Conservation (phyloP, 2,329 filamentous ascomycete genomes). For the Penicillium sp. region DNA sequence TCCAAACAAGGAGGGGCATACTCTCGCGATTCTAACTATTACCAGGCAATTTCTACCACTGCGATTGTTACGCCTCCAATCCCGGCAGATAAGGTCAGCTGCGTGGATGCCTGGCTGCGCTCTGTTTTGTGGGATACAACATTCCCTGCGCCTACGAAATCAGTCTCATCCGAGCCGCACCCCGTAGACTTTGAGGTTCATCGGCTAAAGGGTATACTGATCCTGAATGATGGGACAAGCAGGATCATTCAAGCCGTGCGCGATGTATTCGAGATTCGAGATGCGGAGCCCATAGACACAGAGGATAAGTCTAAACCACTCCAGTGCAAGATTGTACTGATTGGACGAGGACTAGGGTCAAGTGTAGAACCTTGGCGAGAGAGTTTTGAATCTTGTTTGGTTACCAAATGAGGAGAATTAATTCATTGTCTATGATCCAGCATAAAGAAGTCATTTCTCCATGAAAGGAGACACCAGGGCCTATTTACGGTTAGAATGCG, state of each 20-base stretch:
- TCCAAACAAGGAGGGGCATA: not conserved
- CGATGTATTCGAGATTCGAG: slow-evolving; percentile 89
- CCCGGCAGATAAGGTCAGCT: slow-evolving; percentile 55
- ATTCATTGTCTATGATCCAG: not conserved
- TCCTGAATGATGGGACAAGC: slow-evolving; percentile 61
- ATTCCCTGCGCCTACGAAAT: slow-evolving; percentile 25
- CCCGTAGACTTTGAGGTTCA: slow-evolving; percentile 71
- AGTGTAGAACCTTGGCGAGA: slow-evolving; percentile 34
- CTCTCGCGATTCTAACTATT: not conserved
- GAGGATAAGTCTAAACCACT: slow-evolving; percentile 21
- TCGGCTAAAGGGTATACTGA: slow-evolving; percentile 77
- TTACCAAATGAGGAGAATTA: not conserved
- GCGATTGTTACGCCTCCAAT: slow-evolving; percentile 68
- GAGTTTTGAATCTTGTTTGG: slow-evolving; percentile 36
- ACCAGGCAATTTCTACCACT: slow-evolving; percentile 78
- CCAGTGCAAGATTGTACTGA: slow-evolving; percentile 49
- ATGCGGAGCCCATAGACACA: slow-evolving; percentile 43
- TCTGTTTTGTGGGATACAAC: slow-evolving; percentile 75
- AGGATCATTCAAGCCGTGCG: slow-evolving; percentile 88
- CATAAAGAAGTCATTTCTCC: not conserved
- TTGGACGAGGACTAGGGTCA: slow-evolving; percentile 45
- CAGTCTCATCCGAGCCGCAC: slow-evolving; percentile 20
- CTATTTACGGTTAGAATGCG: slow-evolving; percentile 1
- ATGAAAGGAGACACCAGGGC: not conserved
- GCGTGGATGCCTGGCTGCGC: slow-evolving; percentile 78